Evolutionary conservation across 2,329 filamentous ascomycete genomes (phyloP).

Genomic region (Colletotrichum horii): DNA sequence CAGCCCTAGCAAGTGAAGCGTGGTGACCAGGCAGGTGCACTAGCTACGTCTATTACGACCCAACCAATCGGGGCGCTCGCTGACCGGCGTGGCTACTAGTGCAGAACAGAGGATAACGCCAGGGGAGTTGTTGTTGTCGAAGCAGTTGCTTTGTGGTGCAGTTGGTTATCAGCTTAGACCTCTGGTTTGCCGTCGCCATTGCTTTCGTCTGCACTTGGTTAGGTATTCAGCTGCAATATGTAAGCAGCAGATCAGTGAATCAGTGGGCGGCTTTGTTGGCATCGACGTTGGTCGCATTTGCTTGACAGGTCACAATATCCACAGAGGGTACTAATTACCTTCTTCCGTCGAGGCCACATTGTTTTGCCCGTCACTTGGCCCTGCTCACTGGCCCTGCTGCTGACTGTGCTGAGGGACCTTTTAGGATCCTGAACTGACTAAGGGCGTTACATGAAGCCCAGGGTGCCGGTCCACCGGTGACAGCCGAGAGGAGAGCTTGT

Average conservation of each 20-base stretch:
- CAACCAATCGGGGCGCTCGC: background rate
- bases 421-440: too few relatives aligned
- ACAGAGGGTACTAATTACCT: too few relatives aligned
- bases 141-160: background rate
- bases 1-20: background rate
- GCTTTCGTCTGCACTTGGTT: background rate
- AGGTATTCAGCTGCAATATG: background rate
- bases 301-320: too few relatives aligned
- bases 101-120: background rate
- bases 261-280: too few relatives aligned
- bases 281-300: too few relatives aligned
- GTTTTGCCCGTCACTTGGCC: too few relatives aligned
- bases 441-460: background rate
- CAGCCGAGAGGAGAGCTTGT: background rate
- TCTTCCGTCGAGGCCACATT: too few relatives aligned
- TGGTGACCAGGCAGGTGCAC: background rate
- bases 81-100: background rate
- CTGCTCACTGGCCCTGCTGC: too few relatives aligned
- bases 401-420: accelerated
- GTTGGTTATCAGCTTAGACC: background rate
- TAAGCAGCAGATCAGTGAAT: too few relatives aligned
- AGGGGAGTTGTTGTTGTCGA: background rate
- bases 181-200: background rate
- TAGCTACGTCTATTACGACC: background rate
- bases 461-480: background rate